Base-by-base conservation (phyloP, 352 stramenopile genomes). In the Phytophthora lateralis region DNA sequence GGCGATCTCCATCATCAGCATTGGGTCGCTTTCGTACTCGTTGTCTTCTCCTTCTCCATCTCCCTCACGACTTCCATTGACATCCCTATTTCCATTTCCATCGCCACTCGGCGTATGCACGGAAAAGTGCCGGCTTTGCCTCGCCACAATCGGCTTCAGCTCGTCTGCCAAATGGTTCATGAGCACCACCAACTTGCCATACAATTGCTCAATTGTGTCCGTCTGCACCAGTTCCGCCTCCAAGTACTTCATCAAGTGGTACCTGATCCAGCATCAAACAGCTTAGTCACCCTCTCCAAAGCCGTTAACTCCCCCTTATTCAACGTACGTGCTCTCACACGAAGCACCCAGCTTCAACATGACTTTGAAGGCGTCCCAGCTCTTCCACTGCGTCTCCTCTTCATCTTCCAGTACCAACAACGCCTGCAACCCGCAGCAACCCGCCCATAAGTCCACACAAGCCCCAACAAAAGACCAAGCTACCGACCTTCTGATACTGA, bases 171-270 rank as follows among this genome's bases (percentile, higher is more conserved):
- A 47, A 43, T 89, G 75, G 50, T 85, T 85, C 67, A 86, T 72
- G 2, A 89, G 60, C 48, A 88, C 67, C 12, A 85, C 44, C 34
- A 86, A 47, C 51, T 89, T 89, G 48, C 47, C 72, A 57, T 88
- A 89, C 76, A 89, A 74, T 29, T 74, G 35, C 34, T 88, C 78
- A 47, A 89, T 88, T 43, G 80, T 79, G 37, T 88, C 69, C 15
- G 73, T 77, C 57, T 73, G 57, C 45, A 87, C 32, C 55, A 85
- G 48, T 8, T 78, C 71, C 12, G 76, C 52, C 37, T 89, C 75
- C 63, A 89, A 53, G 54, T 88, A 89, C 55, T 83, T 89, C 78
- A 88, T 86, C 58, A 78, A 69, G 32, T 89, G 71, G 41, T 89
- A 89, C n/a, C 76, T 85, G 17, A 52, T 17, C 18, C 20, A 0